Conservation (phyloP, 192 early-diverging fungal species). For the Gryganskiella cystojenkinii region DNA sequence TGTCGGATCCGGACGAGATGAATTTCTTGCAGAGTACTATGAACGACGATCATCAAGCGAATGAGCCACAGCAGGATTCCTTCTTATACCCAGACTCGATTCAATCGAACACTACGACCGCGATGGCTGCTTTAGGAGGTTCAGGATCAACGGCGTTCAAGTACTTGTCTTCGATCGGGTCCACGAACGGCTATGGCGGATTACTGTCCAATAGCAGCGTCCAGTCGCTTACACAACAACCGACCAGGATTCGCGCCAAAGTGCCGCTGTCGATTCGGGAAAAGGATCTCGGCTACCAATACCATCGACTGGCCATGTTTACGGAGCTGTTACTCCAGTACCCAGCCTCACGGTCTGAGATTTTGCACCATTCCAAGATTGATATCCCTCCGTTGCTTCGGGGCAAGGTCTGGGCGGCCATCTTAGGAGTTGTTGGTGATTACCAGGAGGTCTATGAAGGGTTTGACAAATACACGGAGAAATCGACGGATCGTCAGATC, state of each 20-base stretch:
- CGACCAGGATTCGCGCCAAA: constrained; percentile 47
- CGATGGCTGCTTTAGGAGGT: neutral
- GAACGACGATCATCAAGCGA: constrained; percentile 11
- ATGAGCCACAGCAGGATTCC: constrained; percentile 7
- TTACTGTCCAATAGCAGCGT: constrained; percentile 1
- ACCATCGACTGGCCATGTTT: constrained; percentile 64
- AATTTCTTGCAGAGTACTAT: constrained; percentile 62
- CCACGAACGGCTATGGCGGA: constrained; percentile 6
- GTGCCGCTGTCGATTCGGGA: constrained; percentile 64
- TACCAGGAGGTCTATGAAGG: constrained; percentile 60
- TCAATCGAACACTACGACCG: constrained; percentile 24
- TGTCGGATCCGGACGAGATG: constrained; percentile 67
- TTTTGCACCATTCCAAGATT: constrained; percentile 67
- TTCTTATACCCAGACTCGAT: constrained; percentile 51
- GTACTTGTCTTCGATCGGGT: neutral
- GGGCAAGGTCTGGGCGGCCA: constrained; percentile 73
- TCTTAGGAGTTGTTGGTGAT: constrained; percentile 69
- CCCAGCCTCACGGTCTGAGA: constrained; percentile 65
- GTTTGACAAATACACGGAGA: constrained; percentile 64
- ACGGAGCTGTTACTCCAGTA: constrained; percentile 65
- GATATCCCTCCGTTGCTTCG: constrained; percentile 72
- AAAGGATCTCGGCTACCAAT: constrained; percentile 70
- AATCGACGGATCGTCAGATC: constrained; percentile 68
- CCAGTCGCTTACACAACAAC: constrained; percentile 19
- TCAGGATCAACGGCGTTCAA: constrained; percentile 8